These are phyloP conservation scores for Phlegmacium glaucopus DNA, from an alignment of 768 basidiomycete species.

Conservation along the genomic window DNA sequence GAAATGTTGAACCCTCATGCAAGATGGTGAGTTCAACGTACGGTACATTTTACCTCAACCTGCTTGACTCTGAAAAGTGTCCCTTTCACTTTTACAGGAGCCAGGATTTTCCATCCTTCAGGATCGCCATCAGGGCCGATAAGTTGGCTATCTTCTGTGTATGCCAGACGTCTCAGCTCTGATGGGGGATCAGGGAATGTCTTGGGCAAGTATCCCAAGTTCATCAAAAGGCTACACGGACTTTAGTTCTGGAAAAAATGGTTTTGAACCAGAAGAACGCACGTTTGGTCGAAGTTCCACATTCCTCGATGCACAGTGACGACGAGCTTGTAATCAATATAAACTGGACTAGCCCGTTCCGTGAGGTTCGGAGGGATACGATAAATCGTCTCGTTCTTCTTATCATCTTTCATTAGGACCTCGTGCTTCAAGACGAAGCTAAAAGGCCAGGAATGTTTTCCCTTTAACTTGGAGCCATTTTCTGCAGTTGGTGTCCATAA, in stretches of 20 bases:
- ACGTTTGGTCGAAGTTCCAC: not conserved
- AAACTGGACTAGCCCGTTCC: not conserved
- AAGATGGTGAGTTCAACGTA: conserved; percentile 12
- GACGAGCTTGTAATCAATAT: not conserved
- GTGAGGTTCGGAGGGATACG: conserved; percentile 4
- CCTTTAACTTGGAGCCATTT: conserved; percentile 35
- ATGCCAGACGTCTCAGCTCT: conserved; percentile 29
- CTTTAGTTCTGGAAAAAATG: not conserved
- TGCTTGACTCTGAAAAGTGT: conserved; percentile 29
- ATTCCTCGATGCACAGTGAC: not conserved
- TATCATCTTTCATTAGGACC: conserved; percentile 31
- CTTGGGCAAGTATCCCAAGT: too few relatives aligned
- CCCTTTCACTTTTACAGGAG: conserved; percentile 25
- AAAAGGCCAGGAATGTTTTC: conserved; percentile 48
- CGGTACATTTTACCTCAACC: conserved; percentile 30
- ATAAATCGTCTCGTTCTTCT: conserved; percentile 30
- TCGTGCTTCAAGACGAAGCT: conserved; percentile 42
- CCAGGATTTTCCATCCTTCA: conserved; percentile 28
- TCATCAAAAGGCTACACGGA: too few relatives aligned
- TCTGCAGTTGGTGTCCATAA: conserved; percentile 36
- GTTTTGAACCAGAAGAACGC: not conserved
- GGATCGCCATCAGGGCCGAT: conserved; percentile 35
- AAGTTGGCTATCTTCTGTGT: conserved; percentile 27
- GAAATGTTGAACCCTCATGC: not conserved
- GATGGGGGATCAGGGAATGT: conserved; percentile 34